These are phyloP conservation scores for Globisporangium megalacanthum DNA, from an alignment of 352 stramenopile species.

Conservation along the genomic window DNA sequence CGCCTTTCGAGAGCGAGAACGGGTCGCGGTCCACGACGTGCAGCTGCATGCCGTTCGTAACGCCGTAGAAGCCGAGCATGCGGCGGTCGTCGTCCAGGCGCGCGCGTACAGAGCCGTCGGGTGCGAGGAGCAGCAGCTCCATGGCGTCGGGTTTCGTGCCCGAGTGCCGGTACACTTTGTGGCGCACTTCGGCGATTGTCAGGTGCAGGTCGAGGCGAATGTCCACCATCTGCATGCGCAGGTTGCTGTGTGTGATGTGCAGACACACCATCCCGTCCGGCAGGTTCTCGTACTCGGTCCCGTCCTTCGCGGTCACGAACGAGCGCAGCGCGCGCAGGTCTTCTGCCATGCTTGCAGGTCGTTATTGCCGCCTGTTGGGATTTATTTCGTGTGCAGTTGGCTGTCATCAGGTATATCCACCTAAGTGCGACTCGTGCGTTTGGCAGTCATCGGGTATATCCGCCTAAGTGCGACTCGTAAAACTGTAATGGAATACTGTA, in stretches of 20 bases:
- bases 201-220: slow-evolving; percentile 94
- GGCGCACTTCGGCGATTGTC: slow-evolving; percentile 85
- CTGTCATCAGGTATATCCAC: too few relatives aligned
- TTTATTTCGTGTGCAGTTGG: not conserved
- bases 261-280: slow-evolving; percentile 89
- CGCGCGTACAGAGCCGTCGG: slow-evolving; percentile 38
- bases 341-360: slow-evolving; percentile 38
- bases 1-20: slow-evolving; percentile 91
- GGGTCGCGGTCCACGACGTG: slow-evolving; percentile 97
- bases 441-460: too few relatives aligned
- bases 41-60: slow-evolving; percentile 90
- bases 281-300: slow-evolving; percentile 79
- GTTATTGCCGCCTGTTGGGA: slow-evolving; percentile 1
- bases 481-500: too few relatives aligned
- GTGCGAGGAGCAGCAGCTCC: slow-evolving; percentile 59
- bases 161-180: slow-evolving; percentile 94
- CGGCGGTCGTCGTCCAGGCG: slow-evolving; percentile 67
- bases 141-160: slow-evolving; percentile 92
- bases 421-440: slow-evolving; percentile 6
- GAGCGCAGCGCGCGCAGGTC: slow-evolving; percentile 65
- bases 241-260: slow-evolving; percentile 97
- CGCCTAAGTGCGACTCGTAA: slow-evolving; percentile 3
- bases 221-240: slow-evolving; percentile 96
- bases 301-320: slow-evolving; percentile 86
- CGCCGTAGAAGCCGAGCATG: slow-evolving; percentile 91